Percentiles rank a stretch among this genome's conserved stretches.
Conservation (phyloP, 164 flowering plant species). For the Macadamia tetraphylla region DNA sequence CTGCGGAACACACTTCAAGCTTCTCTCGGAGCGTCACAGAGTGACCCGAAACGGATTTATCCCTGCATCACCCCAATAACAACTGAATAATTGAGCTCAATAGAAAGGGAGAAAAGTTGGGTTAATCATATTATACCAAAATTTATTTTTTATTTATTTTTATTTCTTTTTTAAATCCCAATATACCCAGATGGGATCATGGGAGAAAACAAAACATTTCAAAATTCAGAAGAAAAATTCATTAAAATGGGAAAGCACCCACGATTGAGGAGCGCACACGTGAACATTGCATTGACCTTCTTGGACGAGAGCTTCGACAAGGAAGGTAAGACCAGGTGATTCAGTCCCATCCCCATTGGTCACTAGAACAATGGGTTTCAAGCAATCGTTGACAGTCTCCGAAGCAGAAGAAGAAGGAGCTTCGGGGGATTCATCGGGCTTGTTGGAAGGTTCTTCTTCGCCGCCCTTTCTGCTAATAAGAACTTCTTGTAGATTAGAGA, state of each 20-base stretch:
- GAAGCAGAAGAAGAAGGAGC: slow-evolving; percentile 9
- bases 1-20: slow-evolving; percentile 53
- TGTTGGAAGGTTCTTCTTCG: slow-evolving; percentile 16
- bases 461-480: slow-evolving; percentile 43
- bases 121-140: neutral
- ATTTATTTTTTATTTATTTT: no score
- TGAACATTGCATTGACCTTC: slow-evolving; percentile 62
- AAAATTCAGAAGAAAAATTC: no score
- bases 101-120: neutral
- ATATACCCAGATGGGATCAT: no score
- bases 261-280: slow-evolving; percentile 95
- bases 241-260: slow-evolving; percentile 17
- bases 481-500: slow-evolving; percentile 76
- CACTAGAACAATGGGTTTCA: slow-evolving; percentile 69
- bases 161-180: no score
- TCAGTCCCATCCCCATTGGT: slow-evolving; percentile 92
- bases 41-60: slow-evolving; percentile 73
- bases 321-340: slow-evolving; percentile 61
- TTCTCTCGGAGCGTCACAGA: slow-evolving; percentile 67
- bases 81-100: neutral
- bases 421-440: slow-evolving; percentile 19
- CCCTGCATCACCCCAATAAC: slow-evolving; percentile 25
- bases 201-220: no score
- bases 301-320: slow-evolving; percentile 71
- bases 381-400: slow-evolving; percentile 11